phyloP scores from a whole-genome alignment of 2,329 filamentous ascomycete species.

The Botrytis fragariae region DNA sequence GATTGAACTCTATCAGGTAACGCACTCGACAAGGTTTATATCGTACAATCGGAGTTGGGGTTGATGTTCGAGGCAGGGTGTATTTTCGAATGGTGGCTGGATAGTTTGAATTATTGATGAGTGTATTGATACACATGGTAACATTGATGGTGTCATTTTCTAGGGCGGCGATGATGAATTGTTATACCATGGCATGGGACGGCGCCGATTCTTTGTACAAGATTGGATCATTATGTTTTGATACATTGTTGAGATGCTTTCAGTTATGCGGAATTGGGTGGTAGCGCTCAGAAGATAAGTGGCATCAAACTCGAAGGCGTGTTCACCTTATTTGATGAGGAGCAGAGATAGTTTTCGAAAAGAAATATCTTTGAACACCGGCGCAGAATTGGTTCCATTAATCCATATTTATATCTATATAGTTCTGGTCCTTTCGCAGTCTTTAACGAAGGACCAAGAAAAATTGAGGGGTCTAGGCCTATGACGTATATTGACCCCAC shows the following conservation, averaged over 20 bases:
- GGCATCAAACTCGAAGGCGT: background rate
- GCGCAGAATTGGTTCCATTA: no score
- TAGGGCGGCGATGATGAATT: accelerated
- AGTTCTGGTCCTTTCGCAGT: background rate
- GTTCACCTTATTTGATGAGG: background rate
- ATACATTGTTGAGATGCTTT: background rate
- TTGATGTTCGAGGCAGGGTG: background rate
- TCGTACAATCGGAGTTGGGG: background rate
- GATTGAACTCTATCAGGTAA: background rate
- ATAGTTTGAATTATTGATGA: background rate
- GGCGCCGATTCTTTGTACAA: background rate
- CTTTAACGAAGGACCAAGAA: background rate
- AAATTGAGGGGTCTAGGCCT: background rate
- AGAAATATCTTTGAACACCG: background rate
- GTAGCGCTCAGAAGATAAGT: background rate
- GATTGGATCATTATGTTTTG: background rate
- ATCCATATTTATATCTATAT: background rate
- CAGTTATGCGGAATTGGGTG: background rate
- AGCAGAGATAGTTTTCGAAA: background rate
- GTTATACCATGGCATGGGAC: accelerated
- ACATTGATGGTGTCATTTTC: background rate
- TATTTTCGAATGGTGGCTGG: background rate
- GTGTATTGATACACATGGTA: background rate
- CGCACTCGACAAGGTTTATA: background rate
- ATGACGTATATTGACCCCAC: background rate